A percentile compares a stretch with the other conserved stretches of the same genome.
Evolutionary conservation across 108 stramenopile species (phyloP).

Genomic region (Pseudonitzschia multiseries): DNA sequence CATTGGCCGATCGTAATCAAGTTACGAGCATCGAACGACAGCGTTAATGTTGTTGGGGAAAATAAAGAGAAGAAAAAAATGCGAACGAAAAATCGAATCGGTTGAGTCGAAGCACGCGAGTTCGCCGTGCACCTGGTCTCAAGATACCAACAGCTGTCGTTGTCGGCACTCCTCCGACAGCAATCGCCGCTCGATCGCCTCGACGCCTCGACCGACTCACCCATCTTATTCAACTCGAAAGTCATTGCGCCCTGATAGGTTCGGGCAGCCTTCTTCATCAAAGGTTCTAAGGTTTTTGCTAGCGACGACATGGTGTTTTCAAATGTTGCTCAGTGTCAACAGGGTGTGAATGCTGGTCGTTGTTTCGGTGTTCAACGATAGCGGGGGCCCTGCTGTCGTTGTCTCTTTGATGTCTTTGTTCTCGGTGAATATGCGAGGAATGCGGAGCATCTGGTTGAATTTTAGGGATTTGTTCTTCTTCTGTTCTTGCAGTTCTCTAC

Average conservation of each 20-base stretch:
- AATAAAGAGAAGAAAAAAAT: slow-evolving; percentile 5
- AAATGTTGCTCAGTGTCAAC: slow-evolving; percentile 14
- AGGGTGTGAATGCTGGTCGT: slow-evolving; percentile 7
- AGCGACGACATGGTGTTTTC: slow-evolving; percentile 29
- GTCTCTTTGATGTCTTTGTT: slow-evolving; percentile 1
- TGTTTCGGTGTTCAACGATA: not conserved
- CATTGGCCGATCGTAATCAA: not conserved
- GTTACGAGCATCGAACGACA: not conserved
- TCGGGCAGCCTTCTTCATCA: slow-evolving; percentile 56
- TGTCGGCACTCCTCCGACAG: not conserved
- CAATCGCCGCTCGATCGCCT: not conserved
- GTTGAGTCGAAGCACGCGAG: not conserved
- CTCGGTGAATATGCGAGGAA: slow-evolving; percentile 1
- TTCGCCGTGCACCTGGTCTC: not conserved
- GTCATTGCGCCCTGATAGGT: slow-evolving; percentile 60
- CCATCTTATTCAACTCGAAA: slow-evolving; percentile 69
- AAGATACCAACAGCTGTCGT: not conserved
- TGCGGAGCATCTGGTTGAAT: slow-evolving; percentile 8
- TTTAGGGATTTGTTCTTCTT: slow-evolving; percentile 6
- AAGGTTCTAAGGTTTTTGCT: slow-evolving; percentile 59
- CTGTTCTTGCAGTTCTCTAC: not conserved
- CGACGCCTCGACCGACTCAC: slow-evolving; percentile 43
- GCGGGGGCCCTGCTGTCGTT: too few species aligned
- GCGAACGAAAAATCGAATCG: slow-evolving; percentile 12
- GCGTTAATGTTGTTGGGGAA: not conserved